Evolutionary conservation across 345 rosid genomes (phyloP).

Genomic region (Fremontodendron californicum): DNA sequence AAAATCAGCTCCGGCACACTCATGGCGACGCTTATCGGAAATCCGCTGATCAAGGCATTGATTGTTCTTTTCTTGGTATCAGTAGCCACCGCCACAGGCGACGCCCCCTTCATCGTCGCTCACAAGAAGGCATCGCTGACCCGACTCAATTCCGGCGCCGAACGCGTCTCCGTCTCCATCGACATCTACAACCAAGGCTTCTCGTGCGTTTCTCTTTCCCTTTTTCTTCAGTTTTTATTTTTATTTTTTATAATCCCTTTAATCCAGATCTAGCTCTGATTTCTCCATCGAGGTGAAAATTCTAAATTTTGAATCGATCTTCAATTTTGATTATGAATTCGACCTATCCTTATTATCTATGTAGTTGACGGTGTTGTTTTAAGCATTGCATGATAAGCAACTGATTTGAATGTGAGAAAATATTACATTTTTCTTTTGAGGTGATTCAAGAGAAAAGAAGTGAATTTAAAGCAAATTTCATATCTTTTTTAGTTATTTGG

Average conservation of each 20-base stretch:
- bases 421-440: no score
- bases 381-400: no score
- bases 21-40: slow-evolving; percentile 25
- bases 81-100: slow-evolving; percentile 49
- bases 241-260: background rate
- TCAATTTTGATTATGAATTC: background rate
- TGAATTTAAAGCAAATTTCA: no score
- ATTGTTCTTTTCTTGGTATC: slow-evolving; percentile 42
- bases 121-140: no score
- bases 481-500: no score
- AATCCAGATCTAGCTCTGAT: slow-evolving; percentile 12
- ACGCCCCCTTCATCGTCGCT: slow-evolving; percentile 85
- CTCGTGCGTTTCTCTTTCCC: slow-evolving; percentile 43
- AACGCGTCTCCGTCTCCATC: slow-evolving; percentile 71
- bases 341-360: background rate
- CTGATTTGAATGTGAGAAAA: no score
- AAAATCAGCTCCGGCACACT: background rate
- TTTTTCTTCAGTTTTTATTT: background rate
- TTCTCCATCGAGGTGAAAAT: background rate
- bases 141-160: slow-evolving; percentile 79
- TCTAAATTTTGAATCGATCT: background rate
- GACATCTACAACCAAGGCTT: slow-evolving; percentile 93
- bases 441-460: no score
- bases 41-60: slow-evolving; percentile 34
- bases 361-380: background rate